phyloP scores from a whole-genome alignment of 164 flowering plant genomes.

The Annona cherimola region DNA sequence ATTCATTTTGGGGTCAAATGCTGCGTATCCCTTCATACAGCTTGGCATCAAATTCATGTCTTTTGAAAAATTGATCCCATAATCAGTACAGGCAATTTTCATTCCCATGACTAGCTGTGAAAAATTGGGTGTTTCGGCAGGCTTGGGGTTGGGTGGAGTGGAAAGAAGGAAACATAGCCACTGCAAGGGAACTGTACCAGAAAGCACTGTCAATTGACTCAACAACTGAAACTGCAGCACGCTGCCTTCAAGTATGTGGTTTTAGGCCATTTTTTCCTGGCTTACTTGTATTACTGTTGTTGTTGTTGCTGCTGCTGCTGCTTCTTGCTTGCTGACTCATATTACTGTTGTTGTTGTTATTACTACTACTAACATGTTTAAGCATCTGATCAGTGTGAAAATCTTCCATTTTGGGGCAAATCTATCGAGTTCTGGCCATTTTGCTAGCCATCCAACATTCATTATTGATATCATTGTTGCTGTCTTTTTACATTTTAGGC shows the following conservation, averaged over 20 bases:
- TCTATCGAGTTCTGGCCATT: too few relatives aligned
- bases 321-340: too few relatives aligned
- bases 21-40: too few relatives aligned
- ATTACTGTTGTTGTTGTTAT: too few relatives aligned
- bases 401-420: too few relatives aligned
- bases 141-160: constrained; percentile 99
- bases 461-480: background rate
- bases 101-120: constrained; percentile 4
- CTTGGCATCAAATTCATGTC: background rate
- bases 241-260: constrained; percentile 76
- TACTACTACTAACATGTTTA: too few relatives aligned
- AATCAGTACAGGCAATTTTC: background rate
- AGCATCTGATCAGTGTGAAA: too few relatives aligned
- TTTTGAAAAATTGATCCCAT: background rate
- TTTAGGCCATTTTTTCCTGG: background rate
- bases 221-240: constrained; percentile 82
- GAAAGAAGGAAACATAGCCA: constrained; percentile 85
- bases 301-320: background rate
- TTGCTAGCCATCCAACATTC: background rate
- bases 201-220: constrained; percentile 69
- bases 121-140: constrained; percentile 28
- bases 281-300: background rate
- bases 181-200: constrained; percentile 79
- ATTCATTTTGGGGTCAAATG: too few relatives aligned
- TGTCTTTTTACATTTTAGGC: constrained; percentile 47